Evolutionary conservation across 495 filamentous ascomycete genomes (phyloP), one percentile per base, ranked within the genome.

Genomic region (Penicillium fimorum): DNA sequence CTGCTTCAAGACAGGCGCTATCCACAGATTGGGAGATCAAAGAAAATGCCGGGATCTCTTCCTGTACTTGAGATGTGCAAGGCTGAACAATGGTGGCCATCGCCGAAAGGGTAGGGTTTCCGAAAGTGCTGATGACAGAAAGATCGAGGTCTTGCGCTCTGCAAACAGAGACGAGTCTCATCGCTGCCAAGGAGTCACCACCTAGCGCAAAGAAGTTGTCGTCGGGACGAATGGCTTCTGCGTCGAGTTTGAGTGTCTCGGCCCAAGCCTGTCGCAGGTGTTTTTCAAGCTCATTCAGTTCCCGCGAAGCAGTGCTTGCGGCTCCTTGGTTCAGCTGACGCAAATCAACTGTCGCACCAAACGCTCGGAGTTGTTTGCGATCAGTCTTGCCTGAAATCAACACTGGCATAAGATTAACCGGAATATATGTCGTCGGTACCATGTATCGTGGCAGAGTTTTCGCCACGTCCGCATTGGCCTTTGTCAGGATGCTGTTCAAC

Each of bases 121-220:
- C 61, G 44, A 87, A 86, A 15, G 67, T 72, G 40, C 62, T 63
- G 8, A 62, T 66, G 27, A 79, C 76, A 15, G 63, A 66, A 1
- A 79, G 50, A 18, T 68, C 68, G 5, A 79, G 59, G 8, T 62
- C 62, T 29, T 70, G 61, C 3, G 59, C 61, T 33, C 73, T 62
- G 22, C 69, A 70, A 12, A 66, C 65, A 3, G 76, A 66, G 1
- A 75, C 75, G 7, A 80, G 65, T 45, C 61, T 69, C 80, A 88
- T 87, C 18, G 85, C 84, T 17, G 72, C 71, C 44, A 88, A 72
- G 12, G 84, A 87, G 65, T 87, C 84, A 40, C 84, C 85, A 22
- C 85, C 85, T 5, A 85, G 71, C 1, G 73, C 71, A 64, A 87
- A 85, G 69, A 88, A 87, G 33, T 77, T 74, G 41, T 76, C 72